A percentile compares a stretch with the other conserved stretches of the same genome.
Evolutionary conservation across 1,139 yeast genomes (phyloP).

Genomic region (Pichia sp.): DNA sequence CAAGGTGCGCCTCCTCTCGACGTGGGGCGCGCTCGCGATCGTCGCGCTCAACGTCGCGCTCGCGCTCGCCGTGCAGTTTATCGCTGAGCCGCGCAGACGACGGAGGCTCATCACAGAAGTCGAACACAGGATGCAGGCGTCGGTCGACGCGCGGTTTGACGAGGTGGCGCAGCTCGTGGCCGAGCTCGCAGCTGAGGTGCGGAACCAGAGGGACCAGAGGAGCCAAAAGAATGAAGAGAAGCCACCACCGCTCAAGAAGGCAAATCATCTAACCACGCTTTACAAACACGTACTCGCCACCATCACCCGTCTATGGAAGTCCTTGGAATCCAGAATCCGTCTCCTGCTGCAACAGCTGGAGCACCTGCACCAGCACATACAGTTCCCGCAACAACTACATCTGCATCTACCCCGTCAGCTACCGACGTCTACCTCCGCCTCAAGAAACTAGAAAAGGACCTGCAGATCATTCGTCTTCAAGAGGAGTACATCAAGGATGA

Average conservation of each 20-base stretch:
- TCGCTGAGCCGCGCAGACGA: slow-evolving; percentile 94
- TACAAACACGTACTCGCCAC: too few relatives aligned
- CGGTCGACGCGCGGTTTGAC: neutral
- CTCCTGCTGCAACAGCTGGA: neutral
- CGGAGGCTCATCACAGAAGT: slow-evolving; percentile 73
- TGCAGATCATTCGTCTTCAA: slow-evolving; percentile 75
- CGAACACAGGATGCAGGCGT: slow-evolving; percentile 67
- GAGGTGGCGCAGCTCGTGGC: neutral
- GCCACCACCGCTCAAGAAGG: too few relatives aligned
- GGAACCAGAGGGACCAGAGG: too few relatives aligned
- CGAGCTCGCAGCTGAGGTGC: neutral
- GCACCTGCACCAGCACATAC: neutral
- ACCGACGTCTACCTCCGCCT: slow-evolving; percentile 76
- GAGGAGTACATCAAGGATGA: slow-evolving; percentile 97
- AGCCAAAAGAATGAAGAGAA: too few relatives aligned
- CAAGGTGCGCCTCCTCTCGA: slow-evolving; percentile 84
- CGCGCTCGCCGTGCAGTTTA: slow-evolving; percentile 73
- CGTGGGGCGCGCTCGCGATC: slow-evolving; percentile 92
- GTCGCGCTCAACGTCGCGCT: slow-evolving; percentile 82
- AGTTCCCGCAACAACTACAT: neutral
- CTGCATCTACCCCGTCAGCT: slow-evolving; percentile 17
- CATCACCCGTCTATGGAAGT: too few relatives aligned
- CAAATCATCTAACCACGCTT: too few relatives aligned
- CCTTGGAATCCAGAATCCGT: too few relatives aligned
- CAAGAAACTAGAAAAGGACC: slow-evolving; percentile 83